Evolutionary conservation across 345 rosid species (phyloP), one percentile per base, ranked within the genome.

Genomic region (Balakata baccata): DNA sequence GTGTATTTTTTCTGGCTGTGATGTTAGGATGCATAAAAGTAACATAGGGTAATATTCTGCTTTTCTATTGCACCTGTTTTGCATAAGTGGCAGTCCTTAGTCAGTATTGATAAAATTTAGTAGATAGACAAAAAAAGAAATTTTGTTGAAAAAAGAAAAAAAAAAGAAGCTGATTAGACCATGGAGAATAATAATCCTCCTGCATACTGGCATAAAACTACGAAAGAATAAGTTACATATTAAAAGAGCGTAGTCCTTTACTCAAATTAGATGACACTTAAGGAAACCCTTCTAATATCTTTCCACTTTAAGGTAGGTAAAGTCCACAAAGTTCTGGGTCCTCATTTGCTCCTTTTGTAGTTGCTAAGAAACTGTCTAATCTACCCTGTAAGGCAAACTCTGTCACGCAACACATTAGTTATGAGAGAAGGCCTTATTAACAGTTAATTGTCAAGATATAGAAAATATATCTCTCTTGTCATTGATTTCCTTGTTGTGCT

Each of bases 141-240:
- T 38, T 63, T 61, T 63, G n/a, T 63, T 63, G 66, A 63, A 47
- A 37, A 54, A 37, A 47, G 3, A 63, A 57, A 13, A 57, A 13
- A 5, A 57, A 57, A 57, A 20, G 34, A 57, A 23, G 61, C 34
- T 7, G 7, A 57, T 57, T 8, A 57, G 9, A 57, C 34, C 34
- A 3, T 18, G 66, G 47, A 14, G 18, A 47, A 3, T 39, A 34
- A 63, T 39, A 20, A 39, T 16, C 46, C 3, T 38, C 49, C 12
- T 63, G 45, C 45, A 17, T 57, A 20, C 39, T 11, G 2, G 16
- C 47, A 37, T 37, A 39, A 14, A 10, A 16, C 65, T 6, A 3
- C 65, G 6, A 37, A 6, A 39, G 6, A 3, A 29, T 12, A 6
- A 5, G 5, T 12, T 11, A 37, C 10, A 39, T 37, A 23, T 13